Conservation (phyloP, 2,329 filamentous ascomycete species). For the Stachybotrys chartarum region DNA sequence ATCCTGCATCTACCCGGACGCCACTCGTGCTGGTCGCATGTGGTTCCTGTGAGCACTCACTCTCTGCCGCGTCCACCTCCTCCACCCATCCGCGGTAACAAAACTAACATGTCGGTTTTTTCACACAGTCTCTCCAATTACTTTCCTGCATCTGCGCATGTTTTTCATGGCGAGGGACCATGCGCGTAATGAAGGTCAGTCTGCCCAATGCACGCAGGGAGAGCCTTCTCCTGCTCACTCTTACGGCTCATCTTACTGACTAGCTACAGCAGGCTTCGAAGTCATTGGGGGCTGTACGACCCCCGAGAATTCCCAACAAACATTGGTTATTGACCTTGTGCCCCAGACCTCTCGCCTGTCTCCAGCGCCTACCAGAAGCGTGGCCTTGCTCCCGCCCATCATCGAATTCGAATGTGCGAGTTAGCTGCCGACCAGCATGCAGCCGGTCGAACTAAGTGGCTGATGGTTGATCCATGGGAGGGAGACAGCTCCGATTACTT, state of each 20-base stretch:
- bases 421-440: slow-evolving; percentile 68
- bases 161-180: slow-evolving; percentile 83
- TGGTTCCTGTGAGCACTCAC: slow-evolving; percentile 42
- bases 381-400: slow-evolving; percentile 27
- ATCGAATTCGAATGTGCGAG: slow-evolving; percentile 67
- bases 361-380: slow-evolving; percentile 29
- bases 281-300: slow-evolving; percentile 64
- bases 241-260: slow-evolving; percentile 2
- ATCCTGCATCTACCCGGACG: slow-evolving; percentile 32
- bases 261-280: slow-evolving; percentile 49
- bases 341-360: slow-evolving; percentile 16
- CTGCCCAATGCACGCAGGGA: not conserved
- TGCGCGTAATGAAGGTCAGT: slow-evolving; percentile 41
- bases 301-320: slow-evolving; percentile 14
- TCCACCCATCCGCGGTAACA: slow-evolving; percentile 3
- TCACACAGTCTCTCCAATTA: slow-evolving; percentile 55
- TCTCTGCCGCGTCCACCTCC: slow-evolving; percentile 1
- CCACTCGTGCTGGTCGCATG: slow-evolving; percentile 64
- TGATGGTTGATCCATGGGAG: slow-evolving; percentile 88
- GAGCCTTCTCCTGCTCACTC: not conserved
- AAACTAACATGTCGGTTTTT: not conserved
- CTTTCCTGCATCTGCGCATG: slow-evolving; percentile 75
- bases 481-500: slow-evolving; percentile 75
- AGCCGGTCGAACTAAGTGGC: slow-evolving; percentile 40
- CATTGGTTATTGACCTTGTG: not conserved